Base-by-base conservation (phyloP, 495 filamentous ascomycete species). In the Bryoglossum gracile region DNA sequence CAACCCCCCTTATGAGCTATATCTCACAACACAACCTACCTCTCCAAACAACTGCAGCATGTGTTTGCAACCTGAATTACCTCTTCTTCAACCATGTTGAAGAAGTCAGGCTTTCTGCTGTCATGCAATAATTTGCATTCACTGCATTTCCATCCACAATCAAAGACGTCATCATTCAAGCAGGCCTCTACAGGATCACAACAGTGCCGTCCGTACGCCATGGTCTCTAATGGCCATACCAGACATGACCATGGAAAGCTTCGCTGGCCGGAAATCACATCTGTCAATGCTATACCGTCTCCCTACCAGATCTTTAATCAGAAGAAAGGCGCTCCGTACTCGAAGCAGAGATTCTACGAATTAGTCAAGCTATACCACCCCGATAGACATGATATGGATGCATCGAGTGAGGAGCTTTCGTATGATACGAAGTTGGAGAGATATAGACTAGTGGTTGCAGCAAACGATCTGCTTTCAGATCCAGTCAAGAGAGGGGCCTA, bases 311-410 rank as follows among this genome's bases (percentile, higher is more conserved):
- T 98, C 55, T 80, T 97, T 54, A 70, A 79, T 37, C 71, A 81
- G 48, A 68, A 73, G 23, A 75, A 68, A 51, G 69, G 62, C 21
- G 77, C 77, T 14, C 76, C 81, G 13, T 98, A 98, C 62, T 82
- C 77, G 52, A 97, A 97, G 65, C 58, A 65, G 13, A 76, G 82
- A 23, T 98, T 86, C 73, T 89, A 90, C 62, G 78, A 94, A 54
- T 75, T 98, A 23, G 90, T 94, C 28, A 97, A 95, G 68, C 69
- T 94, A 40, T 98, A 98, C 66, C 92, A 98, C 57, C 92, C 92
- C 0, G 92, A 98, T 66, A 81, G 78, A 18, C 70, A 76, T 35
- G 52, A 56, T 19, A 43, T 23, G 5, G 18, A 45, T 35, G 10
- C 16, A 42, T 35, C 25, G 4, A 33, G 23, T 19, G 23, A 43